These are phyloP conservation scores for Geotrichum candidum DNA, from an alignment of 1,139 yeast genomes.

Conservation along the genomic window DNA sequence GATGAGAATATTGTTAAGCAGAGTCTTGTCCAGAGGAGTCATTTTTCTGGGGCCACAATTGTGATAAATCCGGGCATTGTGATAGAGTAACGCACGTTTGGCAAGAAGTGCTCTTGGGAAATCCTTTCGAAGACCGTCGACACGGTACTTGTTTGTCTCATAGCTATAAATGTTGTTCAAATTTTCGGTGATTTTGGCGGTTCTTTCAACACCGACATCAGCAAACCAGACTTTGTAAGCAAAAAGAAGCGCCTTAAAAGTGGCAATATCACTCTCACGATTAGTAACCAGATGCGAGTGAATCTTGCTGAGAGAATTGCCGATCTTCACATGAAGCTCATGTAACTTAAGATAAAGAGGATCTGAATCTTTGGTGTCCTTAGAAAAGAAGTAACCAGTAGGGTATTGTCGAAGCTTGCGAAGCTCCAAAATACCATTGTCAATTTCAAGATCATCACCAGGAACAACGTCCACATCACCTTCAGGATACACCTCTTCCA, in stretches of 20 bases:
- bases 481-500: slow-evolving; percentile 39
- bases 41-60: slow-evolving; percentile 74
- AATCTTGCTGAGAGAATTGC: slow-evolving; percentile 59
- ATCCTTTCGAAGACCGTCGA: slow-evolving; percentile 57
- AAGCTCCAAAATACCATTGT: slow-evolving; percentile 30
- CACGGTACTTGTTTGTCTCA: slow-evolving; percentile 43
- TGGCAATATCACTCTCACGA: slow-evolving; percentile 62
- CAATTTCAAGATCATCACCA: slow-evolving; percentile 34
- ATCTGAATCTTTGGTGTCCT: slow-evolving; percentile 38
- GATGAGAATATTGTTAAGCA: slow-evolving; percentile 64
- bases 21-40: slow-evolving; percentile 55
- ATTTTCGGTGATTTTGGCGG: slow-evolving; percentile 52
- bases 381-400: slow-evolving; percentile 47
- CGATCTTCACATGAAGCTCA: slow-evolving; percentile 54
- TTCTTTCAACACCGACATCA: slow-evolving; percentile 72
- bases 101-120: slow-evolving; percentile 75
- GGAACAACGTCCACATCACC: slow-evolving; percentile 27
- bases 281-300: slow-evolving; percentile 45
- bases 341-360: slow-evolving; percentile 58
- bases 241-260: slow-evolving; percentile 59
- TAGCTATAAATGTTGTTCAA: slow-evolving; percentile 43
- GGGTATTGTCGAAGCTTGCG: slow-evolving; percentile 35
- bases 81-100: slow-evolving; percentile 70
- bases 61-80: slow-evolving; percentile 65
- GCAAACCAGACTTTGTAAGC: slow-evolving; percentile 75